Evolutionary conservation across 202 grass and related monocot species (phyloP).

Genomic region (Bolboschoenoplectus hybrid): DNA sequence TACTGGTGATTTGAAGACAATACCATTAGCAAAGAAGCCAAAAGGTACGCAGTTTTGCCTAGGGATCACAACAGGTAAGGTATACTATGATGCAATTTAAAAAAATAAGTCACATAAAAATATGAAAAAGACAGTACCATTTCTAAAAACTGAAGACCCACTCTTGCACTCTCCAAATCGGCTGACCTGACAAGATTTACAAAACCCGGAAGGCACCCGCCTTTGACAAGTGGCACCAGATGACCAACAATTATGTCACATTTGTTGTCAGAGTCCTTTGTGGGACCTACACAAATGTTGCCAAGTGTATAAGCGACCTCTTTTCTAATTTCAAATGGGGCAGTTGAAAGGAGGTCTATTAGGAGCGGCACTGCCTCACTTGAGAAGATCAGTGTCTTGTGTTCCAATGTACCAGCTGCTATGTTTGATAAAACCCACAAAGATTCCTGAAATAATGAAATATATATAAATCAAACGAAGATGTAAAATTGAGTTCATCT

Average conservation of each 20-base stretch:
- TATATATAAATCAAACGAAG: conserved; percentile 29
- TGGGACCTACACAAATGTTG: conserved; percentile 74
- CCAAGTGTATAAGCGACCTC: conserved; percentile 89
- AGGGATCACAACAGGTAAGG: not conserved
- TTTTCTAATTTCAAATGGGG: conserved; percentile 83
- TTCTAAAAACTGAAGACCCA: conserved; percentile 28
- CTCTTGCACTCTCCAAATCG: conserved; percentile 78
- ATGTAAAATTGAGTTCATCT: not conserved
- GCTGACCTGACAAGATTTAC: conserved; percentile 79
- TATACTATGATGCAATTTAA: not conserved
- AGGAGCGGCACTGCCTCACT: conserved; percentile 66
- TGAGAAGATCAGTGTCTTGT: conserved; percentile 76
- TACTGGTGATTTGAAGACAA: not conserved
- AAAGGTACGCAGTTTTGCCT: not conserved
- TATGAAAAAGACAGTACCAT: not conserved
- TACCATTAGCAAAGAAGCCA: not conserved
- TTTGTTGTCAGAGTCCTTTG: conserved; percentile 44
- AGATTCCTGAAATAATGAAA: conserved; percentile 58
- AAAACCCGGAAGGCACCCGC: conserved; percentile 78
- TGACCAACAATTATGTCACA: conserved; percentile 60
- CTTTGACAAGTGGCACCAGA: conserved; percentile 65
- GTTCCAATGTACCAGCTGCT: conserved; percentile 77
- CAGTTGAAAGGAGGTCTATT: conserved; percentile 55
- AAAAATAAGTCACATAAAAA: not conserved
- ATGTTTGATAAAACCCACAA: conserved; percentile 93